phyloP scores from a whole-genome alignment of 192 early-diverging fungal species.

The Endogone sp. region DNA sequence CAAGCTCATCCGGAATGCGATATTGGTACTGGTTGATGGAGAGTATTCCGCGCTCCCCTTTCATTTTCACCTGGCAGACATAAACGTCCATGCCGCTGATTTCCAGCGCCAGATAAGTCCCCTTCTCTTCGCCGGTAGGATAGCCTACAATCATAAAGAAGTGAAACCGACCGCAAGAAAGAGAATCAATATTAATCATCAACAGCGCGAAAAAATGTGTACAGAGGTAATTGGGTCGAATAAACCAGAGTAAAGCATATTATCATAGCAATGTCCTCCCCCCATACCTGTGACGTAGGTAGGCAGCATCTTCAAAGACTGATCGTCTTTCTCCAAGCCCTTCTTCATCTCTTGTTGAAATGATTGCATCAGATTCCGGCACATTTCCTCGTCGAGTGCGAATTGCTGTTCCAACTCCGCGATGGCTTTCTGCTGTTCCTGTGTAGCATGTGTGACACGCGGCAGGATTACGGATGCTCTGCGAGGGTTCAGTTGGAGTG shows the following conservation, averaged over 20 bases:
- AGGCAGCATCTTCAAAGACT: slow-evolving; percentile 76
- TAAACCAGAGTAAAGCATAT: background rate
- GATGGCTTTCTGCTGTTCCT: background rate
- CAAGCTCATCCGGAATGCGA: slow-evolving; percentile 62
- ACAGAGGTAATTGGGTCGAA: background rate
- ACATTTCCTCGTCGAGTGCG: background rate
- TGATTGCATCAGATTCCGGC: slow-evolving; percentile 32
- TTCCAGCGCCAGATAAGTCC: slow-evolving; percentile 86
- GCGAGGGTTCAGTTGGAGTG: background rate
- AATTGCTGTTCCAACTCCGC: background rate
- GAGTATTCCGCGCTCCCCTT: slow-evolving; percentile 66
- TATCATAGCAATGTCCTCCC: background rate
- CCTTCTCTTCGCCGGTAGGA: slow-evolving; percentile 83
- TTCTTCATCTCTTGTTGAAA: slow-evolving; percentile 47
- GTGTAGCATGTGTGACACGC: background rate
- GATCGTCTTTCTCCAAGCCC: slow-evolving; percentile 36
- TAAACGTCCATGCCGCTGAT: slow-evolving; percentile 90
- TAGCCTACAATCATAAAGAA: slow-evolving; percentile 27
- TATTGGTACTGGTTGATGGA: slow-evolving; percentile 78
- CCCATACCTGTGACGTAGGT: slow-evolving; percentile 69
- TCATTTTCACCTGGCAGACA: slow-evolving; percentile 82
- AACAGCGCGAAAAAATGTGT: background rate
- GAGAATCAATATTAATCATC: background rate
- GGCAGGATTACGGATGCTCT: background rate
- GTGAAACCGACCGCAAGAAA: background rate